Conservation (phyloP, 2,329 filamentous ascomycete species). For the Keithomyces neogunnii region DNA sequence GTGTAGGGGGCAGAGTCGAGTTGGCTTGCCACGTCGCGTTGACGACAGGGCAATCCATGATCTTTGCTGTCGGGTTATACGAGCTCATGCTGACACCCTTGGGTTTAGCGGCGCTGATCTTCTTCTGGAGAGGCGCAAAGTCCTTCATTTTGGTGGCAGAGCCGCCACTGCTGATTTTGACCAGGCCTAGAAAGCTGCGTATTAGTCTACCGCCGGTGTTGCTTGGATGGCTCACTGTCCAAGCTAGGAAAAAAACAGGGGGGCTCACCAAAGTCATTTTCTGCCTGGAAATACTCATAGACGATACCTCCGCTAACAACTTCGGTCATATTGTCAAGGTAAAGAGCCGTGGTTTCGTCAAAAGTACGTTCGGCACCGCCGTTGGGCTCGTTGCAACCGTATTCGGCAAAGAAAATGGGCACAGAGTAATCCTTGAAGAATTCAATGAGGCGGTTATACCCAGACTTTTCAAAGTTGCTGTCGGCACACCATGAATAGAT, state of each 20-base stretch:
- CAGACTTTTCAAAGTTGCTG: conserved; percentile 67
- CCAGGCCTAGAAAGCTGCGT: conserved; percentile 45
- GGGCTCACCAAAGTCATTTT: conserved; percentile 72
- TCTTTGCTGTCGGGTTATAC: conserved; percentile 69
- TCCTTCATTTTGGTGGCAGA: conserved; percentile 61
- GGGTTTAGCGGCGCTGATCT: conserved; percentile 61
- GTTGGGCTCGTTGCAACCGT: conserved; percentile 76
- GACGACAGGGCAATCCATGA: conserved; percentile 64
- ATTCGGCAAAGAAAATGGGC: conserved; percentile 97
- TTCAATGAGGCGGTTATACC: conserved; percentile 72
- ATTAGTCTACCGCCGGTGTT: background rate
- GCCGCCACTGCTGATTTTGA: conserved; percentile 44
- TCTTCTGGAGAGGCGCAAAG: conserved; percentile 62
- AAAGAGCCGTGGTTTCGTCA: conserved; percentile 77
- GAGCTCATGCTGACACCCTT: conserved; percentile 53
- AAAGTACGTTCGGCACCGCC: conserved; percentile 64
- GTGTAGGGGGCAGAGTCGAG: conserved; percentile 67
- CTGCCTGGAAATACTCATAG: conserved; percentile 96
- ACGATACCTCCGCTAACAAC: conserved; percentile 96
- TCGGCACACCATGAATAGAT: conserved; percentile 98
- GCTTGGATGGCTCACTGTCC: background rate
- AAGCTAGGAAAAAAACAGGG: background rate
- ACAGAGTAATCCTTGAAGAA: conserved; percentile 88
- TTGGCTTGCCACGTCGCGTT: conserved; percentile 55
- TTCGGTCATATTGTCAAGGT: conserved; percentile 67